Percentiles rank a stretch among this genome's conserved stretches.
These are phyloP conservation scores for Suhomyces faveliae DNA, from an alignment of 805 yeast species.

Conservation along the genomic window DNA sequence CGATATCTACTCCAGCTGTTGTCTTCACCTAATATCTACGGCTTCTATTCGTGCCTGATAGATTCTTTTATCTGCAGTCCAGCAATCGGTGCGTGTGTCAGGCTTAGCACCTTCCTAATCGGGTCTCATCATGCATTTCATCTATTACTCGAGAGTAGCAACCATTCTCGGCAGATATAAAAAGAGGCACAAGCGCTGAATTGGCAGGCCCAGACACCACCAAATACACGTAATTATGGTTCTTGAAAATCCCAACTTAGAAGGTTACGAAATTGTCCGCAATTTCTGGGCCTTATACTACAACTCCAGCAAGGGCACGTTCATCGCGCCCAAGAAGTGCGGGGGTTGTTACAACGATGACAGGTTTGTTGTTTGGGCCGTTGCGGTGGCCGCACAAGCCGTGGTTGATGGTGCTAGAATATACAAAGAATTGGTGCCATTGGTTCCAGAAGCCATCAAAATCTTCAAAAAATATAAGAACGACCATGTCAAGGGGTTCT, in stretches of 20 bases:
- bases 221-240: neutral
- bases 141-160: neutral
- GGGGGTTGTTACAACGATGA: conserved; percentile 50
- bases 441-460: conserved; percentile 51
- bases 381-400: conserved; percentile 64
- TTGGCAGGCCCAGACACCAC: neutral
- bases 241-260: conserved; percentile 35
- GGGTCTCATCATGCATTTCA: conserved; percentile 1
- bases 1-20: too few relatives aligned
- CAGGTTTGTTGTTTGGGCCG: conserved; percentile 66
- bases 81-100: neutral
- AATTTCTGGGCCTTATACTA: conserved; percentile 44
- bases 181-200: neutral
- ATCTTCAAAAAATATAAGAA: conserved; percentile 53
- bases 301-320: conserved; percentile 36
- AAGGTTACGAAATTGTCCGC: conserved; percentile 31
- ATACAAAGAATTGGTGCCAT: conserved; percentile 51
- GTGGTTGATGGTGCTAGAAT: conserved; percentile 61
- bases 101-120: conserved; percentile 1
- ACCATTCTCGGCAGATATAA: neutral
- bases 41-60: neutral
- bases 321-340: conserved; percentile 37
- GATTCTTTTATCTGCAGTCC: neutral
- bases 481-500: conserved; percentile 51
- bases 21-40: too few relatives aligned